Percentiles rank a stretch among this genome's conserved stretches.
phyloP scores from a whole-genome alignment of 805 yeast genomes.

The Pichia kluyveri region DNA sequence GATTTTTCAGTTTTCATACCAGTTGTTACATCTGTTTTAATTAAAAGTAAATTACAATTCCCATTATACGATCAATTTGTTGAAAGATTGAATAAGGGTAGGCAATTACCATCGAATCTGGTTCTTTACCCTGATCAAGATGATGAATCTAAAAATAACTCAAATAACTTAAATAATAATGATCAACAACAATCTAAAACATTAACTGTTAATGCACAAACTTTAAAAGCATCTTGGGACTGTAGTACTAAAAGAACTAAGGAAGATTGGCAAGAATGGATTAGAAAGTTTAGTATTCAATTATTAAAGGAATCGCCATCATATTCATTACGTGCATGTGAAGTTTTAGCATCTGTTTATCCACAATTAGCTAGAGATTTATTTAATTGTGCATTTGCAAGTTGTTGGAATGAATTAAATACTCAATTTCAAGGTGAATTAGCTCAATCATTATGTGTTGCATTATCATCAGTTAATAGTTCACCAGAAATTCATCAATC shows the following conservation, averaged over 20 bases:
- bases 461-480: constrained; percentile 80
- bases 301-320: constrained; percentile 88
- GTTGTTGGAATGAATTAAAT: constrained; percentile 90
- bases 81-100: constrained; percentile 68
- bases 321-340: constrained; percentile 88
- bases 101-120: constrained; percentile 73
- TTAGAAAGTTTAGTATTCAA: constrained; percentile 76
- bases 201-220: constrained; percentile 57
- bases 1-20: constrained; percentile 86
- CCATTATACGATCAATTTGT: constrained; percentile 75
- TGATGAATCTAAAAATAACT: constrained; percentile 14
- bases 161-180: constrained; percentile 46
- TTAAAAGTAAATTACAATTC: constrained; percentile 57
- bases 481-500: constrained; percentile 96
- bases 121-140: constrained; percentile 54
- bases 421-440: constrained; percentile 86
- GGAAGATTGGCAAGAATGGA: constrained; percentile 99
- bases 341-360: constrained; percentile 78
- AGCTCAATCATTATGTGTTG: constrained; percentile 76
- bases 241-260: constrained; percentile 79
- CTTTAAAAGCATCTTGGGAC: constrained; percentile 82
- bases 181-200: constrained; percentile 62
- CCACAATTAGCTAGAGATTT: constrained; percentile 83
- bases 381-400: constrained; percentile 89
- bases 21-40: constrained; percentile 57